phyloP scores from a whole-genome alignment of 2,329 filamentous ascomycete species.

The Septoria linicola region DNA sequence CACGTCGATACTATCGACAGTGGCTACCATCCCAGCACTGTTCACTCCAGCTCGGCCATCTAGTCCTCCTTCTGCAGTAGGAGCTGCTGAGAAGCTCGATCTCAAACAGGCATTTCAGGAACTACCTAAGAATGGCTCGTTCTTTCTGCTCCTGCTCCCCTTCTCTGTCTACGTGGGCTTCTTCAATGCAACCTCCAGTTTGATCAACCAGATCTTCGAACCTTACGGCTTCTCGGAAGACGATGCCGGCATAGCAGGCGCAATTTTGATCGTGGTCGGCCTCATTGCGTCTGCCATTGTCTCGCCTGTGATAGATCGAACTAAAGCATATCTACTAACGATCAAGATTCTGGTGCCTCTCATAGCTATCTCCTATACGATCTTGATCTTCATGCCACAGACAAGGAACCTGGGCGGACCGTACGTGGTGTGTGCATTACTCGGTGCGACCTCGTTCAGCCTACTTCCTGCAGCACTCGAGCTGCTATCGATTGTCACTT shows the following conservation, averaged over 20 bases:
- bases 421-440: conserved; percentile 70
- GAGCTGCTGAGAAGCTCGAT: conserved; percentile 55
- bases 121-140: conserved; percentile 60
- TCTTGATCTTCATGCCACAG: conserved; percentile 75
- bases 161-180: conserved; percentile 83
- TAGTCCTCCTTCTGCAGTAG: conserved; percentile 71
- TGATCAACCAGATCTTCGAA: conserved; percentile 84
- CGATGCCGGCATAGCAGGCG: conserved; percentile 85
- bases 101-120: conserved; percentile 52
- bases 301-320: conserved; percentile 80
- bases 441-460: conserved; percentile 77
- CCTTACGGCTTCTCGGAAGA: conserved; percentile 83
- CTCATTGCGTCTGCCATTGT: conserved; percentile 73
- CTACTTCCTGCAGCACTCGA: conserved; percentile 84
- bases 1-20: conserved; percentile 48
- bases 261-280: conserved; percentile 83
- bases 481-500: conserved; percentile 80
- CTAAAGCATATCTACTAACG: conserved; percentile 71
- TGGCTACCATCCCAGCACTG: conserved; percentile 71
- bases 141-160: conserved; percentile 78
- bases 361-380: conserved; percentile 66
- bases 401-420: conserved; percentile 63
- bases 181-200: conserved; percentile 87
- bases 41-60: conserved; percentile 77
- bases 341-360: conserved; percentile 75